Evolutionary conservation across 805 yeast species (phyloP).

Genomic region (Cyberlindnera suaveolens): DNA sequence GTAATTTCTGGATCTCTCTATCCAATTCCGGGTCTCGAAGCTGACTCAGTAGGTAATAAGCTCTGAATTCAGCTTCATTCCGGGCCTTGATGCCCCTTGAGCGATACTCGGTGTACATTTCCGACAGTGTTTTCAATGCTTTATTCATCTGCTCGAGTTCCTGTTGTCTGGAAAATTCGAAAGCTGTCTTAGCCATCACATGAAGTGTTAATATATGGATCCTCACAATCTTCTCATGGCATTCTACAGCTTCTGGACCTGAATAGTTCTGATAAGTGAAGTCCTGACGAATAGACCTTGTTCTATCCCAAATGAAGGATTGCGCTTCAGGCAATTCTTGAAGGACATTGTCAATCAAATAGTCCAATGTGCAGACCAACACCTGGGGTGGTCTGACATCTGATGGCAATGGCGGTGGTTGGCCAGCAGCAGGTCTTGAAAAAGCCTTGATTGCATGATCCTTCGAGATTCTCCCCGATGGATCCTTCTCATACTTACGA

Average conservation of each 20-base stretch:
- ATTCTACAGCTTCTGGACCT: conserved; percentile 90
- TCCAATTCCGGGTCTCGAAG: conserved; percentile 82
- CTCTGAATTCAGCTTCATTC: conserved; percentile 90
- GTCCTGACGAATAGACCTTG: conserved; percentile 93
- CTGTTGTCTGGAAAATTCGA: conserved; percentile 87
- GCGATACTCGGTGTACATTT: conserved; percentile 77
- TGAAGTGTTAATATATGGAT: conserved; percentile 80
- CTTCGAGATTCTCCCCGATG: conserved; percentile 46
- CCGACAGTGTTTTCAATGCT: conserved; percentile 80
- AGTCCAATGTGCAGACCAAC: conserved; percentile 58
- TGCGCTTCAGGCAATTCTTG: conserved; percentile 76
- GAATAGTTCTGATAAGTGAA: conserved; percentile 91
- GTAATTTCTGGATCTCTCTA: conserved; percentile 63
- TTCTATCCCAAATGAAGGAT: conserved; percentile 93
- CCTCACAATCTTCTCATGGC: conserved; percentile 87
- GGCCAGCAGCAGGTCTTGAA: conserved; percentile 96
- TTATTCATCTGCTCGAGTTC: conserved; percentile 93
- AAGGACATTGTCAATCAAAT: conserved; percentile 59
- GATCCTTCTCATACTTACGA: conserved; percentile 65
- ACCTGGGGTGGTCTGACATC: conserved; percentile 93
- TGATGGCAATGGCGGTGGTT: conserved; percentile 95
- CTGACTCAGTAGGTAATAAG: conserved; percentile 77
- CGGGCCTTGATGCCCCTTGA: conserved; percentile 63
- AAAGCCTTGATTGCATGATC: conserved; percentile 79
- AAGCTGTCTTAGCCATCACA: conserved; percentile 67